Conservation (phyloP, 2,329 filamentous ascomycete species). For the Thielaviopsis euricoi region DNA sequence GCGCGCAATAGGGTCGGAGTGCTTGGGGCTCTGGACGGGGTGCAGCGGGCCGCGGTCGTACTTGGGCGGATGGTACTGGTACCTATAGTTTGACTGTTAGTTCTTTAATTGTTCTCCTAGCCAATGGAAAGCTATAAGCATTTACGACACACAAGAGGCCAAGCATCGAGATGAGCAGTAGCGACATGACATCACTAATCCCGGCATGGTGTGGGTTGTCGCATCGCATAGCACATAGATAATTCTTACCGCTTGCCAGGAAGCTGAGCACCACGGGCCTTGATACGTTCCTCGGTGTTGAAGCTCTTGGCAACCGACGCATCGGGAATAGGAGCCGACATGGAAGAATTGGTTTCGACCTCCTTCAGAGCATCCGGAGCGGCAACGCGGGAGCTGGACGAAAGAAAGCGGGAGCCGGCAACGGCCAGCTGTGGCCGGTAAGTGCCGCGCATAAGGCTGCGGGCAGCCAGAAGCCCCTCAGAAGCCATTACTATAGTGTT, state of each 20-base stretch:
- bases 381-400: slow-evolving; percentile 5
- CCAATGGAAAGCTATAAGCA: too few relatives aligned
- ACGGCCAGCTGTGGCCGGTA: slow-evolving; percentile 5
- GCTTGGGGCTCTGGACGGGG: slow-evolving; percentile 75
- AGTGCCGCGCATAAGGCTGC: slow-evolving; percentile 10
- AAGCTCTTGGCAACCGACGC: slow-evolving; percentile 24
- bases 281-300: slow-evolving; percentile 21
- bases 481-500: slow-evolving; percentile 13
- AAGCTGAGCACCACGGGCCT: slow-evolving; percentile 23
- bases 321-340: slow-evolving; percentile 26
- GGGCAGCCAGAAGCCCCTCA: slow-evolving; percentile 14
- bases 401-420: slow-evolving; percentile 13
- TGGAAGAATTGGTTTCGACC: slow-evolving; percentile 10
- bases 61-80: slow-evolving; percentile 86
- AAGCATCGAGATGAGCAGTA: background rate
- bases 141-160: background rate
- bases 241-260: slow-evolving; percentile 30
- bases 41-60: slow-evolving; percentile 90
- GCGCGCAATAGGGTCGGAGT: slow-evolving; percentile 74
- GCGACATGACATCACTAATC: slow-evolving; percentile 1
- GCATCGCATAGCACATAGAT: background rate
- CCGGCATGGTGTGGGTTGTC: background rate
- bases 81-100: slow-evolving; percentile 35
- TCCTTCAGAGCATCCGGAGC: slow-evolving; percentile 6
- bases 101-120: too few relatives aligned